These are phyloP conservation scores for Aureobasidium sp. DNA, from an alignment of 2,329 filamentous ascomycete species.

Conservation along the genomic window DNA sequence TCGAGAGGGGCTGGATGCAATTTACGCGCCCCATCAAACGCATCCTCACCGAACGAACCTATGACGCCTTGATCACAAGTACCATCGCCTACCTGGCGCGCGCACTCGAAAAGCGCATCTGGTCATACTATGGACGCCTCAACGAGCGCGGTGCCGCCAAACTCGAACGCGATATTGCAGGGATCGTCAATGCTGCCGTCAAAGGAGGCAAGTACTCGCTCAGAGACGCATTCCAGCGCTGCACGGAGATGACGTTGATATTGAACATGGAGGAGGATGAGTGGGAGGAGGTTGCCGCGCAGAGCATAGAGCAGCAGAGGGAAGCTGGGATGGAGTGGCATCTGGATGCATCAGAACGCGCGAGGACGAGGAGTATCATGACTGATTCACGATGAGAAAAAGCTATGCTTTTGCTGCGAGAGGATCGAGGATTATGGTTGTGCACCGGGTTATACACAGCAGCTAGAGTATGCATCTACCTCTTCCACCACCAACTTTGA, in stretches of 20 bases:
- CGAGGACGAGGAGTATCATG: constrained; percentile 61
- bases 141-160: constrained; percentile 76
- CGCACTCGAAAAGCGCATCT: constrained; percentile 80
- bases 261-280: constrained; percentile 95
- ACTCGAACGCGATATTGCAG: constrained; percentile 76
- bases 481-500: no score
- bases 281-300: constrained; percentile 64
- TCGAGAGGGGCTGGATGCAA: constrained; percentile 77
- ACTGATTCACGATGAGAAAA: background rate
- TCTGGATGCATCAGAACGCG: constrained; percentile 65
- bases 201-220: constrained; percentile 67
- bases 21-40: constrained; percentile 79
- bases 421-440: no score
- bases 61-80: constrained; percentile 65
- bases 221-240: constrained; percentile 68
- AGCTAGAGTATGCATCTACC: no score
- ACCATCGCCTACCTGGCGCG: constrained; percentile 69
- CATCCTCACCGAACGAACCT: constrained; percentile 71
- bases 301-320: constrained; percentile 34
- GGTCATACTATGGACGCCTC: constrained; percentile 69
- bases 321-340: constrained; percentile 66
- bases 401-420: no score
- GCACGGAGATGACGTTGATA: constrained; percentile 74
- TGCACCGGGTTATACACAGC: no score
- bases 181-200: constrained; percentile 61